Base-by-base conservation (phyloP, 225 moss, liverwort and hornwort genomes). In the Polytrichum commune region DNA sequence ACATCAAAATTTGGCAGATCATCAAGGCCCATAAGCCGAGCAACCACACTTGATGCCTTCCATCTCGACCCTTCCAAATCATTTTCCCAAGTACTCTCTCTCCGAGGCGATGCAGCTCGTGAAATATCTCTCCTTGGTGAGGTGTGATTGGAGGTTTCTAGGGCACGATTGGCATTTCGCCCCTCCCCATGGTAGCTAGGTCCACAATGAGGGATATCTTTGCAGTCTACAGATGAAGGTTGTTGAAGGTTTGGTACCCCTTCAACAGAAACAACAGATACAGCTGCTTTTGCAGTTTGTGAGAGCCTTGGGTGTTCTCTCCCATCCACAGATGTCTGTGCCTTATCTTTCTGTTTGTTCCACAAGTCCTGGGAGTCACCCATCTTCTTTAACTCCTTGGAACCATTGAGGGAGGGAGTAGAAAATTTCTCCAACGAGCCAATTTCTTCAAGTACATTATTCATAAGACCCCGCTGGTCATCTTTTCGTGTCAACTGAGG, bases 1-100 rank as follows among this genome's bases (percentile, higher is more conserved):
- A 82, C 76, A 66, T 81, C 81, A 77, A 74, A 77, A 63, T 83
- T 79, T n/a, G 83, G 83, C n/a, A 83, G 65, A 73, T 78, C 78
- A n/a, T 83, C 79, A 66, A 83, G 83, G 69, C 83, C 83, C 83
- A 83, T 83, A 35, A 83, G 62, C 54, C 72, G 75, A 57, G 83
- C 83, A 66, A 83, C 83, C 56, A 83, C 76, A 73, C 75, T 79
- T 57, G 83, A 79, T 20, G 83, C 79, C 66, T 79, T 75, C 78
- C 78, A 79, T 76, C 70, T 76, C 16, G 78, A 68, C 61, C 73
- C 76, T 55, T 77, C 81, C 35, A 81, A 56, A 62, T 77, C 81
- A 38, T 56, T 74, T 27, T 81, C 77, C 81, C 81, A 81, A 53
- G 64, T 29, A 27, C 75, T 61, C 46, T 75, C 75, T 62, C 71